Base-by-base conservation (phyloP, 495 filamentous ascomycete species). In the Lasiosphaeriaceae sp. region DNA sequence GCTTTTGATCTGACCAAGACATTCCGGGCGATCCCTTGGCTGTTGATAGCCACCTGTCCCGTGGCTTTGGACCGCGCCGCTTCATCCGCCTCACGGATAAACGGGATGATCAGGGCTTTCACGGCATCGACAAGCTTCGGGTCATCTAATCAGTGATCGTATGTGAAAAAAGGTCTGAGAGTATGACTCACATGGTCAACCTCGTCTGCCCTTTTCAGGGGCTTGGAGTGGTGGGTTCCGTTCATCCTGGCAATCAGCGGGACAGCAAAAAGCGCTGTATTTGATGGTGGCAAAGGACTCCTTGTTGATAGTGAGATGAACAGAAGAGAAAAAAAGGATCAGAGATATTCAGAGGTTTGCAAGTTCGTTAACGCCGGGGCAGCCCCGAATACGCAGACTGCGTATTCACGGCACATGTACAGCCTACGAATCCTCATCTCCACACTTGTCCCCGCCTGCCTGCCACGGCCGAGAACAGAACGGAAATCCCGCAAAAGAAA, bases 41-140 rank as follows among this genome's bases (percentile, higher is more conserved):
- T 52, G 49, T 80, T 72, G n/a, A 76, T 73, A 37, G 72, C 55
- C n/a, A 78, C 56, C 62, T 85, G 80, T 39, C 79, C 80, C 16
- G 74, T 74, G 17, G 74, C 70, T 59, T 81, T 80, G 20, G 67
- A 63, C 12, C 68, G 61, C 21, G 77, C 77, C 53, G 85, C 83
- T 52, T 86, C 75, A 70, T 95, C 90, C 52, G 90, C 90, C 12
- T 80, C 77, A 43, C 78, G 81, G 60, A 96, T 87, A 71, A 91
- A 94, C 1, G 88, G 88, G 23, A 94, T 79, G 24, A 96, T 77
- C 34, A 92, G 80, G 29, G 81, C 74, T 77, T 90, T 81, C 41
- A 93, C 83, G 11, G 89, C 83, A 57, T 79, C 79, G 11, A 96
- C 74, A 31, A 94, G 80, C 90, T 93, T 34, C 22, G 2, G 14